Base-by-base conservation (phyloP, 2,329 filamentous ascomycete genomes). In the Ophiocordyceps unilateralis region DNA sequence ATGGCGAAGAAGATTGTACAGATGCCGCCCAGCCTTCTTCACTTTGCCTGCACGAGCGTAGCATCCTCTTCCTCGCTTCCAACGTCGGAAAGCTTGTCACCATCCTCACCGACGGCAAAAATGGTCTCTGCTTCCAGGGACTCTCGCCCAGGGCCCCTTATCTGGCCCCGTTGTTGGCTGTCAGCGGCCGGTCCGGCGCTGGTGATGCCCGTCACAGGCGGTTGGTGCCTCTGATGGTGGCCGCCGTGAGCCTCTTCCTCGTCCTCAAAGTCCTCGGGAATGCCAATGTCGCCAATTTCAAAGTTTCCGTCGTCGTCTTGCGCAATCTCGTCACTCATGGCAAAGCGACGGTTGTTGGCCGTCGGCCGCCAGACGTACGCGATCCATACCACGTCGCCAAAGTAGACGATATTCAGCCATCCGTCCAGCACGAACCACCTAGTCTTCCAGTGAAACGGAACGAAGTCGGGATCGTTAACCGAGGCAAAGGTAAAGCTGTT, bases 311-410 rank as follows among this genome's bases (percentile, higher is more conserved):
- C 89, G 53, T 98, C 91, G 54, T 98, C 91, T 73, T 96, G 91
- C 3, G 91, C 89, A 56, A 98, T 81, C 75, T 98, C 91, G 56
- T 98, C 91, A 65, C 85, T 93, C 91, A 98, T 98, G 48, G 91
- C 91, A 55, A 98, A 98, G 45, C 91, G 78, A 53, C 88, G 76
- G 65, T 98, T 98, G 64, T 98, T 96, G 42, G 83, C 87, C 20
- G 89, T 96, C 7, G 91, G 91, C 40, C 91, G 74, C 91, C 91
- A 98, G 43, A 98, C 72, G 60, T 96, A 98, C 20, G 91, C 87
- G 50, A 98, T 76, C 63, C 89, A 95, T 43, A 78, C 79, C 22
- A 98, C 86, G 55, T 98, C 89, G 46, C 83, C 84, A 49, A 98
- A 77, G 63, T 96, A 98, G 15, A 98, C 89, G 43, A 98, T 64